Evolutionary conservation across 495 filamentous ascomycete genomes (phyloP).

Genomic region (Xylona heveae): DNA sequence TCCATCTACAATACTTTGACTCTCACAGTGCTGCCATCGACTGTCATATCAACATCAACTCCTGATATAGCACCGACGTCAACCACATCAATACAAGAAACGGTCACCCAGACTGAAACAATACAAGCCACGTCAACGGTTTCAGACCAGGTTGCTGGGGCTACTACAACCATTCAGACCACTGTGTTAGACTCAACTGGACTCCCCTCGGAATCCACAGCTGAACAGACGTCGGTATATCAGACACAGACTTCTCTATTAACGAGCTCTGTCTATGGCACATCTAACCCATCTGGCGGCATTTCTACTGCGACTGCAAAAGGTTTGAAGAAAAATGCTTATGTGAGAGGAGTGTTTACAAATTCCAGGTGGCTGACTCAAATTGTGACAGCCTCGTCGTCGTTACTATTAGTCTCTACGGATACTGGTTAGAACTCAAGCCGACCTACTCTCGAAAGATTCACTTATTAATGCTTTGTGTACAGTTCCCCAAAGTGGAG

Average conservation of each 20-base stretch:
- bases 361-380: too few relatives aligned
- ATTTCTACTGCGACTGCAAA: not conserved
- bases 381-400: too few relatives aligned
- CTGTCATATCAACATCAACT: not conserved
- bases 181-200: not conserved
- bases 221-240: not conserved
- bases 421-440: too few relatives aligned
- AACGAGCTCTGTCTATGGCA: not conserved
- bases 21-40: conserved; percentile 2
- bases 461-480: too few relatives aligned
- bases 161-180: not conserved
- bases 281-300: not conserved
- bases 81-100: too few relatives aligned
- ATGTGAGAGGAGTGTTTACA: too few relatives aligned
- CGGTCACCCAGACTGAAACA: not conserved
- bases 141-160: not conserved
- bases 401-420: too few relatives aligned
- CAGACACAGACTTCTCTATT: too few relatives aligned
- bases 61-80: not conserved
- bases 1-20: not conserved
- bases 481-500: too few relatives aligned
- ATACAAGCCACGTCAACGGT: not conserved
- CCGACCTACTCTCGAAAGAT: too few relatives aligned
- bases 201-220: not conserved
- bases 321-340: not conserved